Percentiles rank a stretch among this genome's conserved stretches.
Conservation (phyloP, 768 basidiomycete genomes). For the Dictyophora rubrovolvata region DNA sequence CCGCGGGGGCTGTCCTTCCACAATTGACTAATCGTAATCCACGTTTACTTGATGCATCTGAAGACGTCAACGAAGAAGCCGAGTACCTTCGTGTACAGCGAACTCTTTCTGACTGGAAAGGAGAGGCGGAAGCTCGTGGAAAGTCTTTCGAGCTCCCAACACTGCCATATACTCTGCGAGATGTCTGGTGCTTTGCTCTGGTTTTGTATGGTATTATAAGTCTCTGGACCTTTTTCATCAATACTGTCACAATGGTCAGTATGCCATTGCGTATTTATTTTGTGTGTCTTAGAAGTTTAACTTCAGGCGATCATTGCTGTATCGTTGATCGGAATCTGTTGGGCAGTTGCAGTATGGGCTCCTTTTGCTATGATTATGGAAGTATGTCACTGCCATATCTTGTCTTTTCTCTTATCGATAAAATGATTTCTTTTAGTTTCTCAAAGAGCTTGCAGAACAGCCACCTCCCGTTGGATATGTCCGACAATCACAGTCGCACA, state of each 20-base stretch:
- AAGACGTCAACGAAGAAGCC: constrained; percentile 64
- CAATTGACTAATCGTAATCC: constrained; percentile 74
- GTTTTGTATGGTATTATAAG: constrained; percentile 71
- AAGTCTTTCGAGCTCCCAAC: constrained; percentile 68
- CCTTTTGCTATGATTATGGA: constrained; percentile 98
- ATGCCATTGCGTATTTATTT: background rate
- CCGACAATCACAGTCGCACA: background rate
- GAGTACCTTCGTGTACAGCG: constrained; percentile 61
- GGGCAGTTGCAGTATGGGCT: constrained; percentile 98
- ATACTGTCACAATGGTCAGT: constrained; percentile 57
- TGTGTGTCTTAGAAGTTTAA: background rate
- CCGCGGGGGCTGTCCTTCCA: constrained; percentile 73
- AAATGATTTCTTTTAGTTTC: constrained; percentile 33
- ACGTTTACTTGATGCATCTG: constrained; percentile 54
- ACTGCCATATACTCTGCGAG: constrained; percentile 84
- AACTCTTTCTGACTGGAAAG: constrained; percentile 72
- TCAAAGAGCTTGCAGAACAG: constrained; percentile 56
- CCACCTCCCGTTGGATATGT: constrained; percentile 15
- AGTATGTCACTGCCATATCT: constrained; percentile 29
- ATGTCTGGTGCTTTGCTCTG: constrained; percentile 88
- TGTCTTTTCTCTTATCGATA: background rate
- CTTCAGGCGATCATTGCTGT: constrained; percentile 70
- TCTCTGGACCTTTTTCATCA: constrained; percentile 48
- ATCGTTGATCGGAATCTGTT: constrained; percentile 81
- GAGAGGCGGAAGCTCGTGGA: constrained; percentile 69